Base-by-base conservation (phyloP, 169 alveolate species). In the Eimeria falciformis region DNA sequence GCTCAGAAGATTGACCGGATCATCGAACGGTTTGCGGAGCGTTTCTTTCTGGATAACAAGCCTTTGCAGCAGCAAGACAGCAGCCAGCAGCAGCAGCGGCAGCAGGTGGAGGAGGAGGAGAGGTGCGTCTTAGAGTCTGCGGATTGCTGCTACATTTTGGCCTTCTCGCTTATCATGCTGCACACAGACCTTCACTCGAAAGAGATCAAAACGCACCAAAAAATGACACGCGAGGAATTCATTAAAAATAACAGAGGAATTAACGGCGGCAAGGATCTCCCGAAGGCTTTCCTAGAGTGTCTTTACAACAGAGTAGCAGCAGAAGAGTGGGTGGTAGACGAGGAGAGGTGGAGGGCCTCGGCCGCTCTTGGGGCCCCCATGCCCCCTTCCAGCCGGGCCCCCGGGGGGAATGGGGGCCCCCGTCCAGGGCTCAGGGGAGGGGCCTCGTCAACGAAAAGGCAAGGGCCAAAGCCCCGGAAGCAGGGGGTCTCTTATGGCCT, bases 1-100 rank as follows among this genome's bases (percentile, higher is more conserved):
- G 98, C 98, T 0, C 97, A 98, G 94, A 95, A 97, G 94, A 97
- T 97, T 14, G 99, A 98, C 96, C 94, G 99, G 91, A 95, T 98
- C 45, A 94, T 97, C 95, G 98, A 97, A 92, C 94, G 93, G 85
- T 97, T 97, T 93, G 98, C 98, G 14, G 97, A 97, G 62, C 96
- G 97, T 93, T 97, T 95, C 92, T 94, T 90, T 81, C 90, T 78
- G 78, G 98, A 97, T 92, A 97, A 97, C 91, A 96, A 21, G 81
- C 18, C 11, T 43, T 23, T 5, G 45, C 33, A 69, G 50, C 50
- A 69, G 81, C 50, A 69, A 2, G 23, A n/a, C 29, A 18, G 21
- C 23, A 50, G 62, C 9, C 89, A 14, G 90, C 90, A 33, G 40
- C 40, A 33, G 78, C 65, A 18, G 37, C 78, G 21, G 77, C 78